phyloP scores from a whole-genome alignment of 2,329 filamentous ascomycete genomes.

The Neofusicoccum laricinum region DNA sequence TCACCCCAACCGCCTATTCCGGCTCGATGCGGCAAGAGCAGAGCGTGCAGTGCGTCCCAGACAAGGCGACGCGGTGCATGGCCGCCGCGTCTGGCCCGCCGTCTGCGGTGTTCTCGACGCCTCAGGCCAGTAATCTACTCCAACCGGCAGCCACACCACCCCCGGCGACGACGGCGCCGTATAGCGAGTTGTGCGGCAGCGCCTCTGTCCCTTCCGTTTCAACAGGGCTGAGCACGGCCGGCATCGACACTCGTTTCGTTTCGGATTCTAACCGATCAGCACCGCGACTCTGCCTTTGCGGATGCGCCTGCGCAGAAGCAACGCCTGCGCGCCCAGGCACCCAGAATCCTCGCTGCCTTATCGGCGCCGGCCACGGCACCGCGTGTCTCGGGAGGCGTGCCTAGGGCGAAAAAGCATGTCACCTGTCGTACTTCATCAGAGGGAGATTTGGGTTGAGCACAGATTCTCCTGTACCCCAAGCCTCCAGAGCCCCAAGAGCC shows the following conservation, averaged over 20 bases:
- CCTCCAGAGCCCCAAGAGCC: neutral
- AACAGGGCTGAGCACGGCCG: constrained; percentile 3
- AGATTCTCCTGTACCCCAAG: neutral
- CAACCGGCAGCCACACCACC: neutral
- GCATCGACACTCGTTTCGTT: neutral
- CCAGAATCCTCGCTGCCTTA: neutral
- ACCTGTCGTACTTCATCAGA: neutral
- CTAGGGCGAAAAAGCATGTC: neutral
- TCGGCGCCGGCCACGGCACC: neutral
- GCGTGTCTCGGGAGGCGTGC: constrained; percentile 3
- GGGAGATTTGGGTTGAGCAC: constrained; percentile 3
- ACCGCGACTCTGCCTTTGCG: neutral
- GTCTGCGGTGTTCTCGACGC: neutral
- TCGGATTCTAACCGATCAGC: neutral
- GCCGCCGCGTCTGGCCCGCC: neutral
- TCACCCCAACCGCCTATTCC: neutral
- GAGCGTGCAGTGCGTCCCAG: neutral
- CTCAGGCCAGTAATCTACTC: neutral
- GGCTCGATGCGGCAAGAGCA: neutral
- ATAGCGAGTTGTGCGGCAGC: neutral
- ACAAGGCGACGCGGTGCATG: neutral
- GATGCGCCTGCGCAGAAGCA: neutral
- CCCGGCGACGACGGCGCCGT: too few species aligned
- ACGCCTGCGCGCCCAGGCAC: neutral
- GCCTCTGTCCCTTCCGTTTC: neutral